phyloP scores from a whole-genome alignment of 345 rosid genomes.

The Turritis glabra region DNA sequence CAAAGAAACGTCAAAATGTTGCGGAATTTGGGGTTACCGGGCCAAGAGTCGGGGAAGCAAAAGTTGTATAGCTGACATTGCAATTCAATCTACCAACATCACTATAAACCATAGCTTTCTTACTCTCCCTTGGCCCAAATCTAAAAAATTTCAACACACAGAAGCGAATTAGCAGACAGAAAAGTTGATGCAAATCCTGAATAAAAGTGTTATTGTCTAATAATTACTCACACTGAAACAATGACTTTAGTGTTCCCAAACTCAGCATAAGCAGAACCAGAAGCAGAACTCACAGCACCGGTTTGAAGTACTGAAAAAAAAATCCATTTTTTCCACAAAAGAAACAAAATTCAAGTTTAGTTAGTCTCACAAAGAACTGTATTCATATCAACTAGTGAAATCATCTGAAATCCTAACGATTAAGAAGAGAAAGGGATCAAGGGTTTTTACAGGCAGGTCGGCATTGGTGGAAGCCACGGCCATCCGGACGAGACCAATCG shows the following conservation, averaged over 20 bases:
- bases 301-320: constrained; percentile 68
- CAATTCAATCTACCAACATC: constrained; percentile 83
- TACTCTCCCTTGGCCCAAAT: constrained; percentile 98
- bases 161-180: not conserved
- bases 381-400: not conserved
- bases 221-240: constrained; percentile 84
- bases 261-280: constrained; percentile 97
- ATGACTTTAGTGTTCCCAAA: constrained; percentile 94
- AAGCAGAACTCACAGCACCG: constrained; percentile 81
- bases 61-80: constrained; percentile 85
- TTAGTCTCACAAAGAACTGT: not conserved
- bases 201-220: not conserved
- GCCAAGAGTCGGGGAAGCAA: constrained; percentile 63
- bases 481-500: constrained; percentile 93
- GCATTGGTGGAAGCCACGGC: constrained; percentile 88
- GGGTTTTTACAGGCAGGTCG: constrained; percentile 74
- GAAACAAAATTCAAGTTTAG: not conserved
- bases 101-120: constrained; percentile 91
- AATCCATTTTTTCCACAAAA: not conserved
- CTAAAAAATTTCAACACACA: constrained; percentile 43
- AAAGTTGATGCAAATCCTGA: not conserved
- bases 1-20: constrained; percentile 5
- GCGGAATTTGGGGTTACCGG: constrained; percentile 47
- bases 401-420: not conserved
- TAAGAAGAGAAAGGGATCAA: not conserved